These are phyloP conservation scores for Neonectria hederae DNA, from an alignment of 2,329 filamentous ascomycete species.

Conservation along the genomic window DNA sequence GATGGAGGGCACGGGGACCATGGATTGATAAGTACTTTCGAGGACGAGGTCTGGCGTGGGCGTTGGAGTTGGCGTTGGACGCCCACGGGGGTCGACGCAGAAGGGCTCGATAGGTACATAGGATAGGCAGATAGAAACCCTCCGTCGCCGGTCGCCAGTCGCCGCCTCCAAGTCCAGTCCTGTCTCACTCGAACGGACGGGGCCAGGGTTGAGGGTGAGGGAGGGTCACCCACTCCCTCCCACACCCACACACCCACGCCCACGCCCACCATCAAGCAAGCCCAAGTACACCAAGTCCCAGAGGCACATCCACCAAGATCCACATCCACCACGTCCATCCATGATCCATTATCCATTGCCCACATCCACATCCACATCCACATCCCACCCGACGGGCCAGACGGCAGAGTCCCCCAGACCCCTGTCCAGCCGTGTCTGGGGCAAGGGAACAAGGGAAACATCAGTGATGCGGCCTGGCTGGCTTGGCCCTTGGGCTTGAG, in stretches of 20 bases:
- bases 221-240: neutral
- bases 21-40: constrained; percentile 58
- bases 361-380: constrained; percentile 28
- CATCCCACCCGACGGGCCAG: constrained; percentile 39
- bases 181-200: constrained; percentile 60
- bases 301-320: constrained; percentile 35
- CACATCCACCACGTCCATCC: constrained; percentile 38
- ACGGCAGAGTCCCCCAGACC: constrained; percentile 42
- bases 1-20: constrained; percentile 55
- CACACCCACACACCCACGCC: too few relatives aligned
- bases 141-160: constrained; percentile 30
- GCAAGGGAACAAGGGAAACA: constrained; percentile 47
- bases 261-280: constrained; percentile 1
- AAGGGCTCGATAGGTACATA: constrained; percentile 42
- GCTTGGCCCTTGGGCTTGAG: constrained; percentile 31
- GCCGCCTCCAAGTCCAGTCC: constrained; percentile 51
- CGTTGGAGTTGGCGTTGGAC: constrained; percentile 45
- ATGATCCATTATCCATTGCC: constrained; percentile 29
- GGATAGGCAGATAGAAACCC: constrained; percentile 42
- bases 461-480: constrained; percentile 36
- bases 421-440: constrained; percentile 43
- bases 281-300: constrained; percentile 3
- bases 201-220: constrained; percentile 48
- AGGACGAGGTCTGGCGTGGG: constrained; percentile 46
- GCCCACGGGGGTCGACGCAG: constrained; percentile 39